phyloP scores from a whole-genome alignment of 495 filamentous ascomycete species.

The Annulohypoxylon nitens region DNA sequence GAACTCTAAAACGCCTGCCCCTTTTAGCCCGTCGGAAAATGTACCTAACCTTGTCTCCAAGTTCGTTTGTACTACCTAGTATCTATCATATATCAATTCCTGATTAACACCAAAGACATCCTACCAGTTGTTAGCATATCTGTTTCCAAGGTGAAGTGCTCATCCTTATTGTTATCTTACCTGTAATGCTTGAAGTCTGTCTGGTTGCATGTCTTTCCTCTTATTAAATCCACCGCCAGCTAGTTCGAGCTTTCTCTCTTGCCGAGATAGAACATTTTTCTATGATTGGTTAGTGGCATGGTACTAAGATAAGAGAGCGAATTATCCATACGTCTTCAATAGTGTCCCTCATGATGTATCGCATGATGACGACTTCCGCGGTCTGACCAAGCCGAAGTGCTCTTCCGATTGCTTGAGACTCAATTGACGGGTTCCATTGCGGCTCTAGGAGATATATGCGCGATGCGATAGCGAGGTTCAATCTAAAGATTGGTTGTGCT shows the following conservation, averaged over 20 bases:
- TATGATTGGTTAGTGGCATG: background rate
- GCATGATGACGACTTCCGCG: background rate
- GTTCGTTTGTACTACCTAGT: background rate
- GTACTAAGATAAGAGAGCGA: background rate
- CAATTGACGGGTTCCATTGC: conserved; percentile 5
- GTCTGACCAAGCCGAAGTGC: background rate
- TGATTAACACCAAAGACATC: background rate
- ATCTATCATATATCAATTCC: background rate
- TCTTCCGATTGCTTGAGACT: background rate
- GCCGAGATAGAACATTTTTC: background rate
- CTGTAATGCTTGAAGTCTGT: background rate
- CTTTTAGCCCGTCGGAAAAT: background rate
- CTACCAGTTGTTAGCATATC: background rate
- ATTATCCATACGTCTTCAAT: background rate
- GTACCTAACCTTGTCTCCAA: background rate
- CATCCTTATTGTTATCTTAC: background rate
- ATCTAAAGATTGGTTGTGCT: background rate
- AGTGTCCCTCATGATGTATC: background rate
- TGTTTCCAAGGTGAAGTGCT: background rate
- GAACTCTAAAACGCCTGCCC: too few species aligned
- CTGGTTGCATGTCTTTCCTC: conserved; percentile 4
- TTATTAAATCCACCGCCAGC: background rate
- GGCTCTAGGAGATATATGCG: conserved; percentile 1
- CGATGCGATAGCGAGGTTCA: background rate
- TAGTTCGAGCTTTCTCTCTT: background rate